Evolutionary conservation across 1,284 basidiomycete species (phyloP).

Genomic region (Microbotryomycetes sp.): DNA sequence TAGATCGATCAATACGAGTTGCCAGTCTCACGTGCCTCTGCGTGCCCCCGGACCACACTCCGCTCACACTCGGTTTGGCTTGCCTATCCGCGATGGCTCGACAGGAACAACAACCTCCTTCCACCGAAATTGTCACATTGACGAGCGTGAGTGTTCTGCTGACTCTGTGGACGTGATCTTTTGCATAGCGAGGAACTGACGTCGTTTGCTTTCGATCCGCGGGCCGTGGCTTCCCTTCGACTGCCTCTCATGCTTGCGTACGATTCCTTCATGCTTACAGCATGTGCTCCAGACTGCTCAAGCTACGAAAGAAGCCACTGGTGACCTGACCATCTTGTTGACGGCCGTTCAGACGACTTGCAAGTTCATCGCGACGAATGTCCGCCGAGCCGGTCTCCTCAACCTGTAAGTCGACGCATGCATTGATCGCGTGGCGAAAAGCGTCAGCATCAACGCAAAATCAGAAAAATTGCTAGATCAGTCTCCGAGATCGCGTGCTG

Average conservation of each 20-base stretch:
- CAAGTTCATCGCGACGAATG: constrained; percentile 94
- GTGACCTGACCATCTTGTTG: constrained; percentile 89
- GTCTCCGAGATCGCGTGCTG: too few relatives aligned
- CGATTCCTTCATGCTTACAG: constrained; percentile 2
- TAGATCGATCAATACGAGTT: constrained; percentile 2
- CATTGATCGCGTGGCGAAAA: too few relatives aligned
- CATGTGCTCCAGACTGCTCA: constrained; percentile 27
- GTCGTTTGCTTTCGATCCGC: not conserved
- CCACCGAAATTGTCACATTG: constrained; percentile 32
- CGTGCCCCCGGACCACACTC: not conserved
- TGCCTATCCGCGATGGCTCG: constrained; percentile 12
- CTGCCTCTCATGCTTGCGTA: not conserved
- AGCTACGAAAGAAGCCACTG: constrained; percentile 54
- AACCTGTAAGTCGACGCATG: constrained; percentile 69
- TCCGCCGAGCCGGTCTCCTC: constrained; percentile 87
- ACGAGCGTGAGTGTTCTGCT: constrained; percentile 15
- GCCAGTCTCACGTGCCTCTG: not conserved
- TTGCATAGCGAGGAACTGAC: not conserved
- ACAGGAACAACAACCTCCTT: not conserved
- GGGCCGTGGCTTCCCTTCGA: not conserved
- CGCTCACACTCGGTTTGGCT: constrained; percentile 13
- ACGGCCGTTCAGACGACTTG: constrained; percentile 90
- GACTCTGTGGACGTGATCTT: not conserved
- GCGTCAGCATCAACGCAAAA: too few relatives aligned
- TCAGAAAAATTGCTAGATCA: too few relatives aligned